Base-by-base conservation (phyloP, 192 early-diverging fungal species). In the Linnemannia elongata region DNA sequence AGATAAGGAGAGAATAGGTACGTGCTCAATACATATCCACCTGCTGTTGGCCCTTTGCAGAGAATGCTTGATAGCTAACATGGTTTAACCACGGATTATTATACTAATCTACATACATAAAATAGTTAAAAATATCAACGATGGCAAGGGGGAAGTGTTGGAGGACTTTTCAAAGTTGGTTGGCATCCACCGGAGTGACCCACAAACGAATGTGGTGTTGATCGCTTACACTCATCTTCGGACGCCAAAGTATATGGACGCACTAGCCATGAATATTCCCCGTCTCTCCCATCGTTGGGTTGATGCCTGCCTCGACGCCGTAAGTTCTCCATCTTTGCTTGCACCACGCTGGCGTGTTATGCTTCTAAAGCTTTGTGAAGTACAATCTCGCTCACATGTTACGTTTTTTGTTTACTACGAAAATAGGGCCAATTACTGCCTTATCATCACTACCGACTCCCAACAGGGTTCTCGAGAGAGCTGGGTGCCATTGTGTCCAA, bases 221-320 rank as follows among this genome's bases (percentile, higher is more conserved):
- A 81, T 87, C 41, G n/a, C 85, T 0, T 35, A 36, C n/a, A 70
- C 45, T 0, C 5, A 44, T 3, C 35, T 81, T 33, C 42, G 80
- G 9, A 81, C 85, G 1, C 47, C 71, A 33, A 87, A 87, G 44
- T 87, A 81, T 36, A 33, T 81, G 13, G 38, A 74, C 5, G 79
- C 85, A 0, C 18, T 87, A 36, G 85, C 85, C 0, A 8, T 81
- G 63, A 81, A 81, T 66, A 39, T 81, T 39, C 75, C 85, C 30
- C 71, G 85, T 6, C 27, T 87, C 0, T 87, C 79, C 0, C 39
- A 75, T 70, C 75, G 54, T 1, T 87, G 85, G 85, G 57, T 87
- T 39, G 85, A 87, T n/a, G 15, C 41, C 20, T 81, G 85, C n/a
- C 24, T 22, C 20, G 60, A 77, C 6, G 60, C 39, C 30, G 84